These are phyloP conservation scores for Nemania diffusa DNA, from an alignment of 2,329 filamentous ascomycete species.

Conservation along the genomic window DNA sequence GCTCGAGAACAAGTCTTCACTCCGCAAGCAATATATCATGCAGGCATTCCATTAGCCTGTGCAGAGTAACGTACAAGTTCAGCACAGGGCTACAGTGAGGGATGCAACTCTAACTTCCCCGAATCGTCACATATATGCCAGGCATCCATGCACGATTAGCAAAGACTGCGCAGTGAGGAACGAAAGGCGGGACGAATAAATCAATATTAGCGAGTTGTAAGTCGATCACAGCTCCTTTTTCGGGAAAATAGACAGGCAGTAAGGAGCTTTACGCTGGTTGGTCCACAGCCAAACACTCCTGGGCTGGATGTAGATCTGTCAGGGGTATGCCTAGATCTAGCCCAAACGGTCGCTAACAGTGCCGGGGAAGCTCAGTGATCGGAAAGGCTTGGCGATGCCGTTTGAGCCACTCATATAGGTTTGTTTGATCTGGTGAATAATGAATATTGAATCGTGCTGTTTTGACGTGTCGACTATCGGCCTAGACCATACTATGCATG, in stretches of 20 bases:
- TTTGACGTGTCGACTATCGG: slow-evolving; percentile 5
- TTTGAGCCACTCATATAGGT: slow-evolving; percentile 7
- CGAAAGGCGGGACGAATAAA: slow-evolving; percentile 22
- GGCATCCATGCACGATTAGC: not conserved
- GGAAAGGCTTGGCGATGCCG: slow-evolving; percentile 2
- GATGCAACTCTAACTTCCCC: slow-evolving; percentile 27
- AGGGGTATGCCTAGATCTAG: slow-evolving; percentile 23
- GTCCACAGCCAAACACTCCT: slow-evolving; percentile 35
- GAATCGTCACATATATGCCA: slow-evolving; percentile 10
- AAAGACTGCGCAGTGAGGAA: slow-evolving; percentile 22
- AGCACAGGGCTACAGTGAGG: slow-evolving; percentile 18
- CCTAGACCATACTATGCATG: slow-evolving; percentile 29
- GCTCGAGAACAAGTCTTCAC: slow-evolving; percentile 5
- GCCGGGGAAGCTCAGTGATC: slow-evolving; percentile 1
- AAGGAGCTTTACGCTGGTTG: slow-evolving; percentile 38
- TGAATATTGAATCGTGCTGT: slow-evolving; percentile 19
- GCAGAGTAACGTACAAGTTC: slow-evolving; percentile 19
- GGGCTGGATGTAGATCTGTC: slow-evolving; percentile 34
- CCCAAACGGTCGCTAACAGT: slow-evolving; percentile 13
- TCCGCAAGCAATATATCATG: slow-evolving; percentile 34
- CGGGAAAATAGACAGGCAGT: slow-evolving; percentile 41
- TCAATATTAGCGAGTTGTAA: slow-evolving; percentile 12
- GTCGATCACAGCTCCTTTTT: slow-evolving; percentile 35
- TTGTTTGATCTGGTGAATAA: slow-evolving; percentile 23
- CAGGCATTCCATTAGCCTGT: slow-evolving; percentile 36